Evolutionary conservation across 2,329 filamentous ascomycete genomes (phyloP).

Genomic region (Trichoderma sp.): DNA sequence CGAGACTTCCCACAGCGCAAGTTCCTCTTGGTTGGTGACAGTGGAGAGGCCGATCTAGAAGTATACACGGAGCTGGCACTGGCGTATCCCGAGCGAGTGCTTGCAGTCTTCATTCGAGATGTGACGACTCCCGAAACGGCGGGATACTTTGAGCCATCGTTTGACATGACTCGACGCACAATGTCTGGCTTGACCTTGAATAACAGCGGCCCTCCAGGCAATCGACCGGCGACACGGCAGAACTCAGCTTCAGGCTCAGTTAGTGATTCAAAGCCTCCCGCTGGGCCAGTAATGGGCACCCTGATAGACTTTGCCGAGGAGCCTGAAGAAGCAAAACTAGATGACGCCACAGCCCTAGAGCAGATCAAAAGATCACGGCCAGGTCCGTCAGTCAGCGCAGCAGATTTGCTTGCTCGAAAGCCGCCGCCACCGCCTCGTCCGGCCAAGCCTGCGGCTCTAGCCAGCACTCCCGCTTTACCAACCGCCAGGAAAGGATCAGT

Average conservation of each 20-base stretch:
- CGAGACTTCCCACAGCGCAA: conserved; percentile 83
- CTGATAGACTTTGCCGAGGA: conserved; percentile 61
- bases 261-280: conserved; percentile 24
- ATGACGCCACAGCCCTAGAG: conserved; percentile 34
- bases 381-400: conserved; percentile 26
- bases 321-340: conserved; percentile 37
- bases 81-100: conserved; percentile 75
- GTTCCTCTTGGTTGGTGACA: conserved; percentile 92
- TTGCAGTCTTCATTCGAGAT: conserved; percentile 91
- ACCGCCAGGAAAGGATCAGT: conserved; percentile 25
- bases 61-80: conserved; percentile 93
- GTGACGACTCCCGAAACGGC: conserved; percentile 74
- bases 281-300: conserved; percentile 49
- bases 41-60: conserved; percentile 93
- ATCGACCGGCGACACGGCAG: conserved; percentile 27
- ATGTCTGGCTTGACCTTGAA: conserved; percentile 28
- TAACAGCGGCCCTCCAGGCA: conserved; percentile 13
- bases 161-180: conserved; percentile 31
- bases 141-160: conserved; percentile 72
- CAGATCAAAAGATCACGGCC: conserved; percentile 28
- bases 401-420: conserved; percentile 32
- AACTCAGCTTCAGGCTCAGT: conserved; percentile 24
- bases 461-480: conserved; percentile 40
- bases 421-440: conserved; percentile 53
- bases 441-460: conserved; percentile 54